Conservation (phyloP, 1,284 basidiomycete species). For the Fomitopsis palustris region DNA sequence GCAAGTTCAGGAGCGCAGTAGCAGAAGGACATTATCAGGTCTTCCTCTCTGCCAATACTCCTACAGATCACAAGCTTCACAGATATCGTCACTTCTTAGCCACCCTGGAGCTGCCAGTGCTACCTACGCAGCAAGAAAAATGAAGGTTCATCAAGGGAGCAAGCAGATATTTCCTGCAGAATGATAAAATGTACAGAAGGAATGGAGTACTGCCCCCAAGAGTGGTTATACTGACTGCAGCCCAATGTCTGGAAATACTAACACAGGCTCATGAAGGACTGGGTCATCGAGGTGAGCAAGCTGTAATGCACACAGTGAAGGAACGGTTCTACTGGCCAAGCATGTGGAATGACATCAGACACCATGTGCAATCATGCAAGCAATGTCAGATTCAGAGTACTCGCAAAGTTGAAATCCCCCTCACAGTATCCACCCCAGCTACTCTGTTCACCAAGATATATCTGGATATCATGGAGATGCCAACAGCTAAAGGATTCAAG, state of each 20-base stretch:
- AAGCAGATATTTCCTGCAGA: background rate
- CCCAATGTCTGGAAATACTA: conserved; percentile 2
- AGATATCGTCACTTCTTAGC: background rate
- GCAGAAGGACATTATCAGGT: background rate
- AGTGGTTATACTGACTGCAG: background rate
- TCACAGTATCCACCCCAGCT: conserved; percentile 25
- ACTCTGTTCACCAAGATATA: conserved; percentile 34
- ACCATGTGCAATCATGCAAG: conserved; percentile 30
- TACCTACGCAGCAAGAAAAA: background rate
- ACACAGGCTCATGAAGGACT: conserved; percentile 14
- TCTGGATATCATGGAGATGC: too few species aligned
- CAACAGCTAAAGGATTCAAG: background rate
- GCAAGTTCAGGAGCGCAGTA: background rate
- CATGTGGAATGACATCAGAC: conserved; percentile 11
- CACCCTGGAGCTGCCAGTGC: background rate
- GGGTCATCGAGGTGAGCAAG: too few species aligned
- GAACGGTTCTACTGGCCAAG: too few species aligned
- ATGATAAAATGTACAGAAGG: background rate
- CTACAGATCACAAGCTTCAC: background rate
- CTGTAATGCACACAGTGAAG: too few species aligned
- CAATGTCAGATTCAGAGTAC: conserved; percentile 29
- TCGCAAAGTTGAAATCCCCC: conserved; percentile 27
- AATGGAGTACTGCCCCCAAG: background rate
- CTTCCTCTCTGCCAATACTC: background rate
- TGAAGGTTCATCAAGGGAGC: background rate